phyloP scores from a whole-genome alignment of 108 stramenopile species.

The Fragilariopsis cylindrus region DNA sequence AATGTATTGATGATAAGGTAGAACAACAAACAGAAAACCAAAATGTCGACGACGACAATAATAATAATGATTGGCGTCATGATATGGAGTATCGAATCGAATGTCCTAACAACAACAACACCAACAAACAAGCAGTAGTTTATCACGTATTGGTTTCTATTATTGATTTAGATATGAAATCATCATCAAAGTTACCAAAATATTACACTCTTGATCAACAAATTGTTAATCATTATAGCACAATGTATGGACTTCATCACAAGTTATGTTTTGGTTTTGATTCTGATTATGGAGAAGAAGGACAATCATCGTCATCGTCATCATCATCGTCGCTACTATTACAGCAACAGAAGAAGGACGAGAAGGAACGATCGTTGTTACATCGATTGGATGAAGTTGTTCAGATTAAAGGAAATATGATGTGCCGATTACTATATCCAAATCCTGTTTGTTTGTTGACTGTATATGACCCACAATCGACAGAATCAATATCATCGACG shows the following conservation, averaged over 20 bases:
- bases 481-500: too few relatives aligned
- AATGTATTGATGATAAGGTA: too few relatives aligned
- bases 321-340: too few relatives aligned
- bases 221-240: conserved; percentile 7
- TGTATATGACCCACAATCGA: neutral
- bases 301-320: too few relatives aligned
- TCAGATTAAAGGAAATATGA: conserved; percentile 3
- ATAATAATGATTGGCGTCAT: too few relatives aligned
- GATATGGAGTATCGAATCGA: conserved; percentile 5
- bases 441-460: conserved; percentile 10
- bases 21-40: too few relatives aligned
- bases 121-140: neutral
- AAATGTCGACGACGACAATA: too few relatives aligned
- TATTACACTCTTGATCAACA: conserved; percentile 1
- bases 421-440: conserved; percentile 3
- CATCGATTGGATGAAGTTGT: neutral
- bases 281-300: neutral
- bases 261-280: neutral
- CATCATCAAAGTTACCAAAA: conserved; percentile 2
- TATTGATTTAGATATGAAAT: neutral
- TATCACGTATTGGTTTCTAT: conserved; percentile 7
- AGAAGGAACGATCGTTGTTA: too few relatives aligned
- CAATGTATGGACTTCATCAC: neutral
- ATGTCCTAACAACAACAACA: neutral
- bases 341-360: neutral